Percentiles rank a stretch among this genome's conserved stretches.
phyloP scores from a whole-genome alignment of 2,329 filamentous ascomycete species.

The Fusarium sp. region DNA sequence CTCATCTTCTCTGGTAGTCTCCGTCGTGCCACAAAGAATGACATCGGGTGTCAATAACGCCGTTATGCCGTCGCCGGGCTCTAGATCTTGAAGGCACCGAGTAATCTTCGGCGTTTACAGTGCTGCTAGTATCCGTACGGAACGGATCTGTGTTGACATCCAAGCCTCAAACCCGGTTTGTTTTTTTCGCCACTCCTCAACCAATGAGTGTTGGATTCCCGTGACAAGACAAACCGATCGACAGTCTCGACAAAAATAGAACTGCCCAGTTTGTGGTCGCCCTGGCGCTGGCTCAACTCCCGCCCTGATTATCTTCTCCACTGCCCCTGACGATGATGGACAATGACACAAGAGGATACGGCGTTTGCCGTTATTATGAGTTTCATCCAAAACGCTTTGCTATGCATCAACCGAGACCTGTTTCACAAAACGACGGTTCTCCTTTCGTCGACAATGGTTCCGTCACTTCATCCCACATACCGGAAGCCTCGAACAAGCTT shows the following conservation, averaged over 20 bases:
- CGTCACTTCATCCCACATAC: conserved; percentile 9
- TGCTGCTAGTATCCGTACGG: not conserved
- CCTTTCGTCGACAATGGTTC: not conserved
- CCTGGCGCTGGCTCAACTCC: conserved; percentile 16
- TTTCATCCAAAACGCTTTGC: conserved; percentile 9
- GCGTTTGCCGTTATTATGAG: conserved; percentile 11
- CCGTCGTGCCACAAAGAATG: conserved; percentile 2
- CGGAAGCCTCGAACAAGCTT: conserved; percentile 28
- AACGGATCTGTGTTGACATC: not conserved
- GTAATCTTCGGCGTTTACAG: conserved; percentile 9
- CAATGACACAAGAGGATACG: conserved; percentile 12
- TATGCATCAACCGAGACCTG: conserved; percentile 23
- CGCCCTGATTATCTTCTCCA: conserved; percentile 40
- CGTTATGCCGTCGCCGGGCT: conserved; percentile 9
- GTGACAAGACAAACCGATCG: conserved; percentile 15
- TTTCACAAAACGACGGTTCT: conserved; percentile 26
- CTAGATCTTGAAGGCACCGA: conserved; percentile 1
- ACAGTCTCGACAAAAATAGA: conserved; percentile 38
- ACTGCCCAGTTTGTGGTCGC: not conserved
- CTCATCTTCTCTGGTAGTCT: conserved; percentile 5
- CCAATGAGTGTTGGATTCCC: not conserved
- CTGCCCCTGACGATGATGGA: conserved; percentile 40
- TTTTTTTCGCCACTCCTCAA: conserved; percentile 30
- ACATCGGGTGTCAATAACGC: conserved; percentile 18
- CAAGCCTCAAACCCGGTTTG: conserved; percentile 21